Base-by-base conservation (phyloP, 2,329 filamentous ascomycete species). In the Alternaria rosae region DNA sequence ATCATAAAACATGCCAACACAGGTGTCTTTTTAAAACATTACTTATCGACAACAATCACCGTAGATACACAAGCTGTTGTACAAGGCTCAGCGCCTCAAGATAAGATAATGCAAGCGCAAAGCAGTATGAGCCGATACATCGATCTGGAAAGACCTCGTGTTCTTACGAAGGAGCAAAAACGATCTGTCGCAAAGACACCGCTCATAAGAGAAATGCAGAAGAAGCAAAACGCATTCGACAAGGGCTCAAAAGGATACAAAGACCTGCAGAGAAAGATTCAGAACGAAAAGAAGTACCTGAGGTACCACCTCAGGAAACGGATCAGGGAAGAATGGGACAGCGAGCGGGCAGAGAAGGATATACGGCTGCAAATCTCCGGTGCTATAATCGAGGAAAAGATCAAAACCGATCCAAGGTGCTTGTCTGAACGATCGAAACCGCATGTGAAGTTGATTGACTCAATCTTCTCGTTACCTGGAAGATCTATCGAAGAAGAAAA, bases 1-100 rank as follows among this genome's bases (percentile, higher is more conserved):
- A 77, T 77, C 25, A 76, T 77, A 58, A 62, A 71, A 28, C 64
- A 70, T n/a, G 38, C 38, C 20, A 42, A 21, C 13, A 42, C 20
- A 42, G 20, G 17, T 17, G 20, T 21, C 13, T 42, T 42, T 21
- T n/a, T 42, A n/a, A 42, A 21, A 8, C 38, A 42, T 21, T 42
- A 42, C 52, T 56, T 67, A 15, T 68, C 54, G 15, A 41, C 54
- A 43, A 62, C 59, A 26, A 25, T 69, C n/a, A 67, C 54, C 11
- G 56, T 61, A 17, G 54, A 69, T 44, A 62, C 62, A 8, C 51
- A 68, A 55, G 67, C 65, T 41, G 54, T 68, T 25, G 54, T 68
- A 13, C 51, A 43, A 55, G 62, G 65, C 52, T 57, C 17, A n/a
- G n/a, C 15, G 54, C 63, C 64, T 23, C 48, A 69, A 43, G 17